Base-by-base conservation (phyloP, 2,329 filamentous ascomycete genomes). In the Nannizziopsis arthrosporioides region DNA sequence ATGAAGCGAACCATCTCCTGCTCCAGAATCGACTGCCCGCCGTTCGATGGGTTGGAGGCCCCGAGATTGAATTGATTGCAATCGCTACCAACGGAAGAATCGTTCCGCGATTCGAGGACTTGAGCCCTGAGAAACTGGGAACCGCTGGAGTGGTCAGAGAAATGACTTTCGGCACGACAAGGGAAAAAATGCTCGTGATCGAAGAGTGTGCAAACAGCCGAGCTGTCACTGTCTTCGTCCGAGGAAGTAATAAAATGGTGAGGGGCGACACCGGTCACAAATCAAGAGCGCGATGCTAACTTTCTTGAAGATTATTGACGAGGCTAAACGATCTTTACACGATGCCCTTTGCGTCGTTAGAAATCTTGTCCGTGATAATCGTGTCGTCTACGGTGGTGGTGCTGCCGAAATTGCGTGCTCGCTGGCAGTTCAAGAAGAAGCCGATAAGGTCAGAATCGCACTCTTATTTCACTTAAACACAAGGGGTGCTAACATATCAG, bases 191-290 rank as follows among this genome's bases (percentile, higher is more conserved):
- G 92, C 75, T 98, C 59, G 86, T 98, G 49, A 98, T 98, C 59
- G 93, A 98, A 72, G 92, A 98, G 71, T 98, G 92, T 64, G 92
- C 93, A 62, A 98, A 98, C 73, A 94, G 87, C 50, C 77, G 92
- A 60, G 92, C 92, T 39, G 93, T 98, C 52, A 98, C 92, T 2
- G 81, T 94, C 48, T 98, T 98, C 67, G 85, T 98, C 52, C 78
- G 92, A 61, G 92, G 92, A 61, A 94, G 88, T 75, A 98, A 98
- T 78, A 98, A 96, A 77, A 98, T 98, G 92, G 86, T 90, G 69
- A 63, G 76, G 68, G 44, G 18, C 38, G 32, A 27, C 22, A 27
- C 22, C 7, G 7, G 22, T 27, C 22, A 27, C 22, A 27, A 7
- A 4, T 7, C 3, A 27, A 27, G 7, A 27, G 22, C 22, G 3